Conservation (phyloP, 2,329 filamentous ascomycete genomes). For the Monosporascus sp. region DNA sequence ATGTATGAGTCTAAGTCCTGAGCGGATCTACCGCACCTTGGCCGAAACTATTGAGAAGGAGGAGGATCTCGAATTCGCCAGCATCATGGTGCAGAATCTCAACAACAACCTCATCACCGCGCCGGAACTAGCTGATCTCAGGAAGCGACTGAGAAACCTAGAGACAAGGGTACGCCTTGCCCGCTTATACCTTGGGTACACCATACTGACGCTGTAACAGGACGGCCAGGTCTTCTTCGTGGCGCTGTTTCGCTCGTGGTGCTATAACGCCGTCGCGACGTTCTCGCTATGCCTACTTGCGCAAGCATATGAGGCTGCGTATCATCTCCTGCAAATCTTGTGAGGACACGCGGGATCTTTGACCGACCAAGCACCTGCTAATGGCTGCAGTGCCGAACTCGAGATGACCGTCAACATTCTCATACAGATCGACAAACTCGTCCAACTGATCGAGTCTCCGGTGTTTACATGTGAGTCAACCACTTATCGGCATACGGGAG, state of each 20-base stretch:
- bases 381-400: conserved; percentile 69
- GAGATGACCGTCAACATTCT: conserved; percentile 99
- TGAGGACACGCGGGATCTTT: conserved; percentile 30
- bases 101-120: conserved; percentile 99
- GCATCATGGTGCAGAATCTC: conserved; percentile 98
- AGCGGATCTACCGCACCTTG: conserved; percentile 90
- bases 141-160: conserved; percentile 83
- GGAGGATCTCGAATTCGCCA: conserved; percentile 96
- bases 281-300: conserved; percentile 94
- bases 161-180: conserved; percentile 65
- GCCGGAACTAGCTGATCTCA: conserved; percentile 83
- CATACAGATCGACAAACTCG: conserved; percentile 97
- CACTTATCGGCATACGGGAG: neutral
- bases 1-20: conserved; percentile 86
- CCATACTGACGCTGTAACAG: conserved; percentile 32
- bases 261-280: conserved; percentile 94
- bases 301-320: conserved; percentile 96
- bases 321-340: conserved; percentile 94
- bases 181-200: neutral
- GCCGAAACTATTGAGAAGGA: conserved; percentile 97
- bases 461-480: conserved; percentile 88
- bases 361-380: conserved; percentile 2
- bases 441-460: conserved; percentile 92
- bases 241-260: conserved; percentile 92
- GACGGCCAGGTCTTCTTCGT: conserved; percentile 96